These are phyloP conservation scores for Scenedesmus sp. DNA, from an alignment of 163 green algal species.

Conservation along the genomic window DNA sequence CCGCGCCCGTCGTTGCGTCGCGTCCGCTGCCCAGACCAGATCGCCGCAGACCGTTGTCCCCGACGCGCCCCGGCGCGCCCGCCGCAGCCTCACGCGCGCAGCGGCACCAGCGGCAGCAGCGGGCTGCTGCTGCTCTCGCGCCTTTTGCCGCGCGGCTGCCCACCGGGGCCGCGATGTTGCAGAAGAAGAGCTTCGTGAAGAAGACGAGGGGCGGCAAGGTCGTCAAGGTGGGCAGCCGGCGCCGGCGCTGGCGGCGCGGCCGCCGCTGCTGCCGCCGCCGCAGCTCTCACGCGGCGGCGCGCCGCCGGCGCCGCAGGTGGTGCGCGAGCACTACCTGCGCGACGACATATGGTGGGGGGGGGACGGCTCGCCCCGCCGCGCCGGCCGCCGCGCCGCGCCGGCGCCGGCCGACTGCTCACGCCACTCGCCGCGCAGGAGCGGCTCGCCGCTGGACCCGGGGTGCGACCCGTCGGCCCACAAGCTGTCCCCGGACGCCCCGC, in stretches of 20 bases:
- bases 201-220: slow-evolving; percentile 90
- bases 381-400: background rate
- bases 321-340: slow-evolving; percentile 95
- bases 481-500: slow-evolving; percentile 68
- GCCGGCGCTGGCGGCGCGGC: background rate
- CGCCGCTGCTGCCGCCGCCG: background rate
- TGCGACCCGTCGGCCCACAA: slow-evolving; percentile 66
- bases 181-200: slow-evolving; percentile 90
- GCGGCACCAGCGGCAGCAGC: background rate
- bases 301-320: slow-evolving; percentile 65
- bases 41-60: no score
- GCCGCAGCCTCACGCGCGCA: no score
- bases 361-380: background rate
- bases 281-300: slow-evolving; percentile 6
- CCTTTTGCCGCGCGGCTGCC: background rate
- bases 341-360: slow-evolving; percentile 91
- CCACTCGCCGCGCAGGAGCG: slow-evolving; percentile 60
- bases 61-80: no score
- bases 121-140: background rate
- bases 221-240: slow-evolving; percentile 70
- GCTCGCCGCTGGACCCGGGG: slow-evolving; percentile 76
- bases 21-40: no score
- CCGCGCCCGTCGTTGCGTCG: background rate
- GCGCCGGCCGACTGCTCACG: no score
- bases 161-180: slow-evolving; percentile 75